Evolutionary conservation across 495 filamentous ascomycete species (phyloP).

Genomic region (Talaromyces ruber): DNA sequence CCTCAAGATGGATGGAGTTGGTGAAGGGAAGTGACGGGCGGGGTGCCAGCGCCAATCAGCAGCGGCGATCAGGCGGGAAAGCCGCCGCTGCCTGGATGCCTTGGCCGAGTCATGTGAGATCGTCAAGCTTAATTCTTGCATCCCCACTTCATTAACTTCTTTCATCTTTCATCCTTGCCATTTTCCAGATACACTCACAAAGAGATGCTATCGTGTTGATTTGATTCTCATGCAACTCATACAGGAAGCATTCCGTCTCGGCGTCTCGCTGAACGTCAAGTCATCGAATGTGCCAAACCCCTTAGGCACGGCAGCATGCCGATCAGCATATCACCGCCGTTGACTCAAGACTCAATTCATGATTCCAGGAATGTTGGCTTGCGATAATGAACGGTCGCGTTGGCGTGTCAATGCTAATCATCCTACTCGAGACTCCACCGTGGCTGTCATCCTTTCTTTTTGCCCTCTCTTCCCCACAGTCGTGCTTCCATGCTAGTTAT

Average conservation of each 20-base stretch:
- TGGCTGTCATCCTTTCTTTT: neutral
- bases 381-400: neutral
- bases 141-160: neutral
- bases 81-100: neutral
- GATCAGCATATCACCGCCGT: neutral
- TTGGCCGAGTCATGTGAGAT: slow-evolving; percentile 1
- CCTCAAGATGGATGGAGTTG: neutral
- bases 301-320: neutral
- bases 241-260: neutral
- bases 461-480: neutral
- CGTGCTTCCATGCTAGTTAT: neutral
- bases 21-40: neutral
- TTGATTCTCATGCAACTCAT: neutral
- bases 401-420: neutral
- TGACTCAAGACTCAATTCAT: neutral
- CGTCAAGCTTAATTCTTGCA: neutral
- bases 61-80: neutral
- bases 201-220: neutral
- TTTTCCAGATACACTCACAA: neutral
- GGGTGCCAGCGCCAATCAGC: neutral
- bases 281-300: neutral
- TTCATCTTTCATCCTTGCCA: neutral
- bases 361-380: neutral
- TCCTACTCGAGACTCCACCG: neutral
- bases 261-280: neutral